Evolutionary conservation across 164 flowering plant genomes (phyloP).

Genomic region (Nelumbo lutea): DNA sequence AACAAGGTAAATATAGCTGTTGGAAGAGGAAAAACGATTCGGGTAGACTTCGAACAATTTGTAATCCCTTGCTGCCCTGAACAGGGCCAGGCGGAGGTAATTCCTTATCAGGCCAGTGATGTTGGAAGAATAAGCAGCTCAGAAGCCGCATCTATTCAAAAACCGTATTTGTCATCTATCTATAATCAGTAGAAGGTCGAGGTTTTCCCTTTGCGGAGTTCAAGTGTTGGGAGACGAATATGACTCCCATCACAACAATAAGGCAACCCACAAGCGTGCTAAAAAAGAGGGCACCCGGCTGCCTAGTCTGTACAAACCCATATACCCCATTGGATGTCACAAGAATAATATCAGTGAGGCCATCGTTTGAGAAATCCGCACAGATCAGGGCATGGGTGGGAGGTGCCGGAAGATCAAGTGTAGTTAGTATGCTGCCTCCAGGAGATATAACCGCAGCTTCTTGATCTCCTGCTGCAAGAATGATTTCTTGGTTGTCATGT

Average conservation of each 20-base stretch:
- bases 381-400: slow-evolving; percentile 76
- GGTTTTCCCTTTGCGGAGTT: slow-evolving; percentile 82
- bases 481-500: slow-evolving; percentile 61
- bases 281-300: slow-evolving; percentile 97
- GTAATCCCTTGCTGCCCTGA: too few relatives aligned
- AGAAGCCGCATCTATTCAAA: background rate
- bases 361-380: slow-evolving; percentile 90
- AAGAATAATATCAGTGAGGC: slow-evolving; percentile 84
- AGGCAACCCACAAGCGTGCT: slow-evolving; percentile 96
- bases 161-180: slow-evolving; percentile 17
- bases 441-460: slow-evolving; percentile 83
- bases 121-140: background rate
- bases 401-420: slow-evolving; percentile 75
- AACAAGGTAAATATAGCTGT: too few relatives aligned
- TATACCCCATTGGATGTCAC: slow-evolving; percentile 81
- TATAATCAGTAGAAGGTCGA: slow-evolving; percentile 46
- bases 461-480: slow-evolving; percentile 93
- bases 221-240: slow-evolving; percentile 80
- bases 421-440: slow-evolving; percentile 64
- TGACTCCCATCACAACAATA: slow-evolving; percentile 84
- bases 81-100: background rate
- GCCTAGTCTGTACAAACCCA: slow-evolving; percentile 95
- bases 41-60: too few relatives aligned
- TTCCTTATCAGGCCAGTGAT: background rate
- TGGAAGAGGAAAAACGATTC: too few relatives aligned